Base-by-base conservation (phyloP, 2,329 filamentous ascomycete species). In the Eutypella sp. region DNA sequence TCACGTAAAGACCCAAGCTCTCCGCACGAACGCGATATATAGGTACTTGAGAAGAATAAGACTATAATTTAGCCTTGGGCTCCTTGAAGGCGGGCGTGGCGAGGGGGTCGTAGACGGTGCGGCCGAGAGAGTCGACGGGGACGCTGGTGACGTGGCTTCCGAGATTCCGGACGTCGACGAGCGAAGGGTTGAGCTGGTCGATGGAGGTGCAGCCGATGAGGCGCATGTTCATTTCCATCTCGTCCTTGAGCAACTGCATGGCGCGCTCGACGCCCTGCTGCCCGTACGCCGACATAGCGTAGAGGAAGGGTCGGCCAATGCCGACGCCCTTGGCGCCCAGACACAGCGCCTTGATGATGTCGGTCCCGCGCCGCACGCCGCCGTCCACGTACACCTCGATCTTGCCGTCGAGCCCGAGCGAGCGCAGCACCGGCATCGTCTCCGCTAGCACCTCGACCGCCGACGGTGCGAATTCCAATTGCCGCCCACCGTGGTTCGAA, bases 171-270 rank as follows among this genome's bases (percentile, higher is more conserved):
- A 81, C 79, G 63, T 99, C 93, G 18, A 99, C 66, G 66, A 99
- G 70, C 22, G 82, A 83, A 0, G 91, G 85, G 51, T 87, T 88
- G 51, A 99, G 70, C 56, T 99, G 83, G 29, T 82, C 81, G 25
- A 99, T 67, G 49, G 70, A 83, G 18, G 76, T 79, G 48, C 83
- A 87, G 9, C 93, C 93, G 56, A 99, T 89, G 52, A 99, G 72
- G 6, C 93, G 82, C 93, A 99, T 97, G 62, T 92, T 93, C 92
- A 97, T 97, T 72, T 95, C 90, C 81, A 99, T 88, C 76, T 99
- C 93, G 61, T 97, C 93, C 71, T 88, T 90, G 56, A 96, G 77
- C 47, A 96, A 72, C 67, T 90, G 86, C 86, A 97, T 96, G 25
- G 93, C 93, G 27, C 89, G 80, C 61, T 95, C 88, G 18, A 97